phyloP scores from a whole-genome alignment of 352 stramenopile genomes.

The Phytopythium kandeliae region DNA sequence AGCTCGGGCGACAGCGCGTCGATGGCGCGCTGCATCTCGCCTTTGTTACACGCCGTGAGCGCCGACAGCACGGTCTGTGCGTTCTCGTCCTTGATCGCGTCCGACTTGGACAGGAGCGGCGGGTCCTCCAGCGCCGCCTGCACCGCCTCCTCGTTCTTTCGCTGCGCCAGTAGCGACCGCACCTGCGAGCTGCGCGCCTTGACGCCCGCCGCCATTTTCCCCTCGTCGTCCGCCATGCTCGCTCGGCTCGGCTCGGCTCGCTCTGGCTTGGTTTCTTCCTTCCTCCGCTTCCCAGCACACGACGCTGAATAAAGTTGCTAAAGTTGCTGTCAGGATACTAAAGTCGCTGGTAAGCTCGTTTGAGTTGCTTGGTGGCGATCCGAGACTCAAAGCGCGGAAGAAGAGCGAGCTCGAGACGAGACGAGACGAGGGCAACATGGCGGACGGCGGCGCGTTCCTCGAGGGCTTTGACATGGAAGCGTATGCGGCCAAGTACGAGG shows the following conservation, averaged over 20 bases:
- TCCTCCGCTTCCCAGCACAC: no score
- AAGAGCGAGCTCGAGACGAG: no score
- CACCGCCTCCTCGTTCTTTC: constrained; percentile 81
- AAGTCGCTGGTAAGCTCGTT: no score
- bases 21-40: constrained; percentile 79
- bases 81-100: constrained; percentile 67
- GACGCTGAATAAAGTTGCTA: no score
- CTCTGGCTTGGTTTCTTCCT: not conserved
- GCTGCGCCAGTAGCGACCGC: constrained; percentile 64
- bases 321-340: no score
- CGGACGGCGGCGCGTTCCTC: constrained; percentile 11
- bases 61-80: constrained; percentile 72
- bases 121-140: constrained; percentile 65
- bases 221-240: constrained; percentile 58
- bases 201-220: constrained; percentile 44
- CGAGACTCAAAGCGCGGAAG: no score
- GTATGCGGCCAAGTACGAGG: constrained; percentile 80
- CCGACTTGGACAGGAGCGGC: constrained; percentile 54
- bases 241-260: no score
- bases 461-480: constrained; percentile 79
- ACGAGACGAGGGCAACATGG: no score
- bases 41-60: constrained; percentile 82
- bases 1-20: constrained; percentile 58
- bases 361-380: no score
- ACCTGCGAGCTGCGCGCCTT: constrained; percentile 57